phyloP scores from a whole-genome alignment of 176 grass and related monocot genomes.

The Hordeum vulgare region DNA sequence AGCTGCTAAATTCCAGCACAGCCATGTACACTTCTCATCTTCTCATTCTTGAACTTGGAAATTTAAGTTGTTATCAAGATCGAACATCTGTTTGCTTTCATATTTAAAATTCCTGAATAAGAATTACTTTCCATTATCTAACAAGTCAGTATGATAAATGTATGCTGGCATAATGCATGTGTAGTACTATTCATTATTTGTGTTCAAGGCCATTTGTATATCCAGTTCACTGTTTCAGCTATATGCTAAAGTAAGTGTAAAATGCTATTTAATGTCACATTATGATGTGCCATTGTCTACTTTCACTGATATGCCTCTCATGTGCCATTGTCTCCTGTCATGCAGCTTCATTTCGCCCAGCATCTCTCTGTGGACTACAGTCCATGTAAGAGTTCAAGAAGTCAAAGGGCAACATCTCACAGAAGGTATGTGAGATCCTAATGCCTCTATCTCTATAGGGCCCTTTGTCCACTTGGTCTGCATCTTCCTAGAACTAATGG shows the following conservation, averaged over 20 bases:
- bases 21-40: not conserved
- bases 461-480: not conserved
- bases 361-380: slow-evolving; percentile 58
- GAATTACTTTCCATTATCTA: not conserved
- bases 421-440: slow-evolving; percentile 40
- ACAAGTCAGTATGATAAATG: not conserved
- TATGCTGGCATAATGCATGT: not conserved
- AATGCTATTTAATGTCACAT: not conserved
- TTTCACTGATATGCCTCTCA: not conserved
- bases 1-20: not conserved
- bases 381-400: slow-evolving; percentile 34
- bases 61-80: not conserved
- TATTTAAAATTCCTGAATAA: not conserved
- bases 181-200: not conserved
- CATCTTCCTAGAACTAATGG: not conserved
- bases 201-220: not conserved
- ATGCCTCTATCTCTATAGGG: not conserved
- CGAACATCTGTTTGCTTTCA: not conserved
- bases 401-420: slow-evolving; percentile 16
- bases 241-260: not conserved
- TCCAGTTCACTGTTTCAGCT: not conserved
- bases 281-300: not conserved
- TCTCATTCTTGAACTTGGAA: not conserved
- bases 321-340: slow-evolving; percentile 1
- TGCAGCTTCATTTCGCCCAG: slow-evolving; percentile 74